These are phyloP conservation scores for Colletotrichum orchidophilum DNA, from an alignment of 2,329 filamentous ascomycete species.

Conservation along the genomic window DNA sequence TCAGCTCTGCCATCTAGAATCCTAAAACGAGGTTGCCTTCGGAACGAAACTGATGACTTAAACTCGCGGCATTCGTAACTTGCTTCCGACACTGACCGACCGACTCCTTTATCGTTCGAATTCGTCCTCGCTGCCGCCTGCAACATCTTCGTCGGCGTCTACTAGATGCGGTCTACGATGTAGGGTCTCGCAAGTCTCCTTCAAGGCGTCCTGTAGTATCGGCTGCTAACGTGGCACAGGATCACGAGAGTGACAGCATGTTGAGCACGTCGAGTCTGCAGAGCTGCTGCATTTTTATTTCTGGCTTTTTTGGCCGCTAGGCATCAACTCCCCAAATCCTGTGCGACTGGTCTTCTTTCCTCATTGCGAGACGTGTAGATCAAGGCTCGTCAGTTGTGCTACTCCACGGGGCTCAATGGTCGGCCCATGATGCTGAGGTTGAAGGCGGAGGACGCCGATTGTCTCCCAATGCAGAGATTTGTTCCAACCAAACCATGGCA, in stretches of 20 bases:
- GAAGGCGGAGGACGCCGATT: slow-evolving; percentile 13
- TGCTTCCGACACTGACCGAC: slow-evolving; percentile 9
- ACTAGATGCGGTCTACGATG: not conserved
- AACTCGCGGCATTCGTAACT: not conserved
- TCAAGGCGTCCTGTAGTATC: not conserved
- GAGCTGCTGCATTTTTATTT: not conserved
- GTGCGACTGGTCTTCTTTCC: slow-evolving; percentile 6
- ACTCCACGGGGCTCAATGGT: slow-evolving; percentile 6
- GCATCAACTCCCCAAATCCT: slow-evolving; percentile 4
- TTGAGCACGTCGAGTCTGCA: slow-evolving; percentile 31
- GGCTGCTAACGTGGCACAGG: slow-evolving; percentile 12
- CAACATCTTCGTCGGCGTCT: not conserved
- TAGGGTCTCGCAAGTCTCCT: not conserved
- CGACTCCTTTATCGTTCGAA: slow-evolving; percentile 12
- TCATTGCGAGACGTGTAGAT: slow-evolving; percentile 16
- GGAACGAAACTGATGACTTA: not conserved
- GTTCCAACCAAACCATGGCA: slow-evolving; percentile 3
- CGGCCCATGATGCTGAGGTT: slow-evolving; percentile 2
- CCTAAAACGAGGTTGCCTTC: not conserved
- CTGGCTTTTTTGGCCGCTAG: not conserved
- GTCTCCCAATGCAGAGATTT: slow-evolving; percentile 1
- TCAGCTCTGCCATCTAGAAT: slow-evolving; percentile 18
- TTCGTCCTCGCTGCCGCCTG: not conserved
- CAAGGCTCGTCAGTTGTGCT: slow-evolving; percentile 6
- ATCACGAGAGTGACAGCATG: slow-evolving; percentile 21